Evolutionary conservation across 345 rosid genomes (phyloP).

Genomic region (Gossypioides kirkii): DNA sequence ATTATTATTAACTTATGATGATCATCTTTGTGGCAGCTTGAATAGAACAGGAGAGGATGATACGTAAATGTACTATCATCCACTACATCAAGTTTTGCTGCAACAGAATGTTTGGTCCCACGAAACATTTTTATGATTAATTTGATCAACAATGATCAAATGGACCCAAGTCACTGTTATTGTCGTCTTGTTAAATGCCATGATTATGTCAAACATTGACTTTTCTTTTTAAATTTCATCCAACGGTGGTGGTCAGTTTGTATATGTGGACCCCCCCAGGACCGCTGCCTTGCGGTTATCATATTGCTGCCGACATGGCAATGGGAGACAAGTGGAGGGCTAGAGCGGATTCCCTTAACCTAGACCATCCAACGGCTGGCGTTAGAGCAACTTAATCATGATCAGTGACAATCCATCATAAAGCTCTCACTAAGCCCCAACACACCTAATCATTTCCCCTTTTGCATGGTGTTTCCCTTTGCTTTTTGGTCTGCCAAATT

Average conservation of each 20-base stretch:
- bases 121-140: neutral
- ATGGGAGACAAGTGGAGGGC: constrained; percentile 19
- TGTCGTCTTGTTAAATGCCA: constrained; percentile 3
- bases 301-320: constrained; percentile 35
- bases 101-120: constrained; percentile 8
- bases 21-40: constrained; percentile 6
- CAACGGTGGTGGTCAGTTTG: neutral
- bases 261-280: constrained; percentile 13
- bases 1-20: constrained; percentile 8
- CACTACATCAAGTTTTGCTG: neutral
- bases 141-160: constrained; percentile 5
- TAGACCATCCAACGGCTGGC: constrained; percentile 23
- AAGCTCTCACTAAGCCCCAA: constrained; percentile 8
- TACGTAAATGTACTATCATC: neutral
- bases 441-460: constrained; percentile 27
- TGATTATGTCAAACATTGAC: neutral
- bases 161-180: neutral
- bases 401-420: constrained; percentile 29
- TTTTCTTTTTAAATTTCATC: neutral
- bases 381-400: constrained; percentile 23
- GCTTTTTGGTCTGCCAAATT: constrained; percentile 39
- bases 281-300: constrained; percentile 16
- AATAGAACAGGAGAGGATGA: constrained; percentile 11
- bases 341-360: constrained; percentile 6
- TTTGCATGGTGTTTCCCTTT: constrained; percentile 25